Base-by-base conservation (phyloP, 2,329 filamentous ascomycete species). In the Colletotrichum chrysophilum region DNA sequence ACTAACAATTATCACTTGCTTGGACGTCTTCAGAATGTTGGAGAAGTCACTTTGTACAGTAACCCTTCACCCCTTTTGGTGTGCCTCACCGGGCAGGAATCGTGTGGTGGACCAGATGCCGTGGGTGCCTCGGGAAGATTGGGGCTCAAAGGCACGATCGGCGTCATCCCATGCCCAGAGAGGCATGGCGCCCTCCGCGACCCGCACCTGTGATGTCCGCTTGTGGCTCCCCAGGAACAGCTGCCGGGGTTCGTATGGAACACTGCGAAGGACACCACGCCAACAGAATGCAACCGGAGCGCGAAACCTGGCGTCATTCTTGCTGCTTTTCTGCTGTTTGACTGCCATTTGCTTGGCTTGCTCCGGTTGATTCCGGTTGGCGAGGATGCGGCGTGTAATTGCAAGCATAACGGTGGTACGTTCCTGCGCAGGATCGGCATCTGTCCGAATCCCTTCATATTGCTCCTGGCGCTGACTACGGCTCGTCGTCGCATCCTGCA, bases 81-180 rank as follows among this genome's bases (percentile, higher is more conserved):
- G 26, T 9, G 18, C 21, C 55, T 58, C 24, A 28, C 26, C 55
- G 21, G 55, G n/a, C 6, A 52, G 16, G 38, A 30, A 52, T n/a
- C 18, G 38, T 28, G 48, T 26, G 32, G 58, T 58, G 14, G 21
- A 7, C 26, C 21, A 52, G 28, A 13, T 38, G 62, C 9, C 7
- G 56, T 43, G 64, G 28, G 18, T 71, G 72, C 72, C 68, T 71
- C 60, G 71, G 71, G 60, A 67, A 74, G 21, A 52, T 36, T 74
- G 67, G 67, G 60, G 61, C 67, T 74, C 67, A 34, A 66, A 24
- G 13, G n/a, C 14, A 13, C 14, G 60, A 71, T 75, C 69, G 30
- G 32, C 72, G 48, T 21, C 32, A 55, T 8, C 2, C 1, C 2
- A 10, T 62, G 0, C 69, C 55, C 9, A 6, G 60, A 32, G 1